A percentile compares a stretch with the other conserved stretches of the same genome.
phyloP scores from a whole-genome alignment of 2,329 filamentous ascomycete species.

The Metarhizium brunneum region DNA sequence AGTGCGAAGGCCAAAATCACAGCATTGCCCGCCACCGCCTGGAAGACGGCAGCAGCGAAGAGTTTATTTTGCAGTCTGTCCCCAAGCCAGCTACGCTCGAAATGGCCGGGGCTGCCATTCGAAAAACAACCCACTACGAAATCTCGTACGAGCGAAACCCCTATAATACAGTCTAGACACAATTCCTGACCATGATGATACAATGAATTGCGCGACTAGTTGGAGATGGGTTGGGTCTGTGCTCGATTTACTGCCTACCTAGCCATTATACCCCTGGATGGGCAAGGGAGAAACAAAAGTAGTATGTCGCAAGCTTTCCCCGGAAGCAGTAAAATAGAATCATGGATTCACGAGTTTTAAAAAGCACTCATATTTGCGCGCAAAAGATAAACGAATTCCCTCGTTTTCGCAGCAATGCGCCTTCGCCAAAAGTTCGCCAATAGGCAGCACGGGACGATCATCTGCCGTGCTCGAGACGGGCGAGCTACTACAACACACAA shows the following conservation, averaged over 20 bases:
- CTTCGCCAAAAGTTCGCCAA: neutral
- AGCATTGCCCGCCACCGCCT: slow-evolving; percentile 16
- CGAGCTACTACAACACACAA: no score
- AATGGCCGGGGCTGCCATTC: slow-evolving; percentile 15
- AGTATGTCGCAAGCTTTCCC: neutral
- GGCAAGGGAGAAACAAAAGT: neutral
- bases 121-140: slow-evolving; percentile 27
- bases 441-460: neutral
- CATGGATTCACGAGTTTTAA: no score
- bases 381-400: no score
- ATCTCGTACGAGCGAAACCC: slow-evolving; percentile 21
- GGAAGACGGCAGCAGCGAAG: slow-evolving; percentile 22
- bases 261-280: no score
- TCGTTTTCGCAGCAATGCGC: no score
- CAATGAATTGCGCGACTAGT: neutral
- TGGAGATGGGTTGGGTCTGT: no score
- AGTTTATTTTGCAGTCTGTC: slow-evolving; percentile 22
- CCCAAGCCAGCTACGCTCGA: slow-evolving; percentile 1
- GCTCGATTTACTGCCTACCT: no score
- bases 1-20: slow-evolving; percentile 16
- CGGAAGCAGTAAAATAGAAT: no score
- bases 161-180: neutral
- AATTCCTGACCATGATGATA: neutral
- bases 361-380: no score
- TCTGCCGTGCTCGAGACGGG: no score